Percentiles rank a stretch among this genome's conserved stretches.
phyloP scores from a whole-genome alignment of 2,329 filamentous ascomycete genomes.

The Clarireedia monteithiana region DNA sequence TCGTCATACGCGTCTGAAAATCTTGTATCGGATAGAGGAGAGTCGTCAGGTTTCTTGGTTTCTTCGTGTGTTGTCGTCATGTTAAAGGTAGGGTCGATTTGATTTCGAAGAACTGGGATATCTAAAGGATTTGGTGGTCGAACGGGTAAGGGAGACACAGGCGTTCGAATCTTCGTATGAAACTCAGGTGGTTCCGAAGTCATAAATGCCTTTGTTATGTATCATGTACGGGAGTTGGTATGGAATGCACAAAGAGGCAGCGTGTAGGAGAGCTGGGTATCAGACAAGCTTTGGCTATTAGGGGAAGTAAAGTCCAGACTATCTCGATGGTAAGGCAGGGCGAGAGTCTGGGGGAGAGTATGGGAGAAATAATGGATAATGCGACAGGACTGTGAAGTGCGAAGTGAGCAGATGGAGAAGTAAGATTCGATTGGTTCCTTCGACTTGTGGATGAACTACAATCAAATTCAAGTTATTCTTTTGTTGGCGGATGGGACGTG shows the following conservation, averaged over 20 bases:
- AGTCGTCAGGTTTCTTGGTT: slow-evolving; percentile 9
- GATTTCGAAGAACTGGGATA: slow-evolving; percentile 62
- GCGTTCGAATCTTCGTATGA: slow-evolving; percentile 57
- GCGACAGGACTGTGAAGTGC: no score
- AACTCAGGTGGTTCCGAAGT: slow-evolving; percentile 44
- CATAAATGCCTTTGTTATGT: slow-evolving; percentile 9
- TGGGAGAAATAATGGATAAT: no score
- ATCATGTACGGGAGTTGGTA: neutral
- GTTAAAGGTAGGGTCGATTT: slow-evolving; percentile 66
- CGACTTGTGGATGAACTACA: no score
- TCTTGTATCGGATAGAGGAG: slow-evolving; percentile 23
- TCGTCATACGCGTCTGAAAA: slow-evolving; percentile 31
- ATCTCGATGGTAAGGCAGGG: neutral
- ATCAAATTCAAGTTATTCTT: no score
- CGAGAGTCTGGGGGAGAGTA: no score
- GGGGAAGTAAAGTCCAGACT: neutral
- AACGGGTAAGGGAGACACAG: slow-evolving; percentile 63
- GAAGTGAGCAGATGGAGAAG: no score
- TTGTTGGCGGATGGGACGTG: no score
- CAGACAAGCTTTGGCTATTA: neutral
- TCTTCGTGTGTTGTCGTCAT: slow-evolving; percentile 49
- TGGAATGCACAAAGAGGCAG: slow-evolving; percentile 5
- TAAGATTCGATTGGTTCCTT: no score
- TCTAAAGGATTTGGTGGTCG: slow-evolving; percentile 60
- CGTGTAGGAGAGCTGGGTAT: no score